Base-by-base conservation (phyloP, 768 basidiomycete species). In the Pisolithus orientalis region DNA sequence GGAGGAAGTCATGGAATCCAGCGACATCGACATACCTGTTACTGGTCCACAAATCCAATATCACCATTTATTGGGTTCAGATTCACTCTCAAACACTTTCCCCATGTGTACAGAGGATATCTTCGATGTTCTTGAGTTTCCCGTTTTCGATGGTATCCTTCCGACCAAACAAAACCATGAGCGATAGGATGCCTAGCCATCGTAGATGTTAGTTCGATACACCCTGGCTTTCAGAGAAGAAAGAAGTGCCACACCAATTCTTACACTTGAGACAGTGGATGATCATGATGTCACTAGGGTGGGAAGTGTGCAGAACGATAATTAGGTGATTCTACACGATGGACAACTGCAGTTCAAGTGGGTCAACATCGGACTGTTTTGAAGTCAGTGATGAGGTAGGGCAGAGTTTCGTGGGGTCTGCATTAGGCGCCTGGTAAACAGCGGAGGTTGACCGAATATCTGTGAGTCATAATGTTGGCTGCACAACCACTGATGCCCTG, bases 141-240 rank as follows among this genome's bases (percentile, higher is more conserved):
- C 89, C 90, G 5, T 82, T 81, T 55, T 82, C 70, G 4, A 87
- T 92, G 54, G 72, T 78, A 28, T 92, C 90, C 60, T 90, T 84
- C 73, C 21, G 94, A 94, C 93, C 93, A 95, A 1, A 87, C 88
- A 13, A 94, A 69, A 61, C 94, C 84, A 63, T 94, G 93, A 4
- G 93, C 93, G 58, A 92, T 90, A 9, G 93, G 71, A 66, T 91
- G 88, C 31, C 88, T 90, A 55, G 25, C 40, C 84, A 87, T 40
- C n/a, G 56, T 14, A 28, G 16, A 48, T 11, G 7, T 25, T 37
- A 50, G 21, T 29, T 24, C 42, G 11, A 47, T 44, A 11, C 49
- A 51, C 11, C n/a, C 44, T 13, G 17, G 43, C 60, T 87, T 83
- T 65, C 95, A 99, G 21, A 21, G 21, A 1, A 21, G 21, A 21